A percentile compares a stretch with the other conserved stretches of the same genome.
Evolutionary conservation across 805 yeast genomes (phyloP).

Genomic region (Metschnikowia continentalis): DNA sequence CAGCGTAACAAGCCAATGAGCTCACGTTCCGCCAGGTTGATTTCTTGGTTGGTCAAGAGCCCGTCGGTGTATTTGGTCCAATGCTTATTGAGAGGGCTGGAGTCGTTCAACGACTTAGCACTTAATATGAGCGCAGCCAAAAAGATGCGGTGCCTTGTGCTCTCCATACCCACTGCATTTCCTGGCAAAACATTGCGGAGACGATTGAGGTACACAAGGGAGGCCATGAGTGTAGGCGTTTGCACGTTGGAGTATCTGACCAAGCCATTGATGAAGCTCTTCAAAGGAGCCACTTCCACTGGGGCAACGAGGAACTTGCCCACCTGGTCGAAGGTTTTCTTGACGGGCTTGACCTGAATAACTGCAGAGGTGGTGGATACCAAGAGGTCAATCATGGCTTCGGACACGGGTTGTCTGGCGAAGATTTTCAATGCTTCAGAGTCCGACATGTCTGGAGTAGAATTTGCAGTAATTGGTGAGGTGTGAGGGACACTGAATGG

Average conservation of each 20-base stretch:
- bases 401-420: constrained; percentile 50
- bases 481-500: not conserved
- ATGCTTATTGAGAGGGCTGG: constrained; percentile 92
- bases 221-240: constrained; percentile 91
- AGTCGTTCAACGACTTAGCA: constrained; percentile 91
- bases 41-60: constrained; percentile 67
- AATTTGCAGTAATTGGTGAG: not conserved
- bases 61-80: constrained; percentile 95
- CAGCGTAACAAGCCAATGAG: constrained; percentile 77
- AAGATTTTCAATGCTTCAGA: constrained; percentile 49
- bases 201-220: constrained; percentile 77
- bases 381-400: constrained; percentile 55
- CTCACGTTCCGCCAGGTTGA: constrained; percentile 89
- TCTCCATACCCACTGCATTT: constrained; percentile 85
- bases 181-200: constrained; percentile 76
- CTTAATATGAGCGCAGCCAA: constrained; percentile 83
- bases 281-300: constrained; percentile 31
- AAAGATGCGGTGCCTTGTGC: constrained; percentile 91
- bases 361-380: constrained; percentile 57
- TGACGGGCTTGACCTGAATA: constrained; percentile 39
- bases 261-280: constrained; percentile 72
- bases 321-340: constrained; percentile 13
- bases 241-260: constrained; percentile 85
- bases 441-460: constrained; percentile 21
- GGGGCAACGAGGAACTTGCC: constrained; percentile 23